Evolutionary conservation across 1,139 yeast species (phyloP).

Genomic region (Suhomyces bokatorum): DNA sequence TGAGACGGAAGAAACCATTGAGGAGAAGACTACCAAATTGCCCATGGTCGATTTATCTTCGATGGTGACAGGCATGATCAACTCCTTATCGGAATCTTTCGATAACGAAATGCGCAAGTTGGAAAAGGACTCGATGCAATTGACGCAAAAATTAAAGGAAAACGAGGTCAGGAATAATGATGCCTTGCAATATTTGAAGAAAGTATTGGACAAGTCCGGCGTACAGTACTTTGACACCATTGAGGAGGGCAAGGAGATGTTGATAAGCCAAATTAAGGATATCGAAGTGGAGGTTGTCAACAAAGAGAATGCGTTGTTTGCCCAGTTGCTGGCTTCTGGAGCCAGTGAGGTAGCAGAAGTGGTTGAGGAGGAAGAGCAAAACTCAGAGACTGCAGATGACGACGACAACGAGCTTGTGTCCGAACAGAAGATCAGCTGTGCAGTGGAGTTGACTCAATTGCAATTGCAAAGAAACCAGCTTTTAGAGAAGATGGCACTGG

Average conservation of each 20-base stretch:
- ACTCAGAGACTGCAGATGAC: constrained; percentile 14
- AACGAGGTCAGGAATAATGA: constrained; percentile 22
- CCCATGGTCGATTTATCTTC: constrained; percentile 37
- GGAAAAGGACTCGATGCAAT: constrained; percentile 21
- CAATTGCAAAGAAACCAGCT: constrained; percentile 53
- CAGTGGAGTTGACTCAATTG: constrained; percentile 49
- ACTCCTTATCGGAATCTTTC: constrained; percentile 47
- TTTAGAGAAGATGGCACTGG: constrained; percentile 38
- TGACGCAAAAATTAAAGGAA: constrained; percentile 22
- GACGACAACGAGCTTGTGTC: constrained; percentile 20
- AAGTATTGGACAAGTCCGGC: constrained; percentile 25
- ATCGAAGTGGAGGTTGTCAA: constrained; percentile 32
- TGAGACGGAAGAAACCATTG: constrained; percentile 8
- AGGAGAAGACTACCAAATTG: constrained; percentile 16
- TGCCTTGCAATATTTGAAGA: constrained; percentile 18
- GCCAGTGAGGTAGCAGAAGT: constrained; percentile 49
- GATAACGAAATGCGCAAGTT: constrained; percentile 25
- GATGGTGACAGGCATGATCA: constrained; percentile 44
- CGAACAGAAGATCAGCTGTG: constrained; percentile 26
- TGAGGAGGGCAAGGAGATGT: constrained; percentile 30
- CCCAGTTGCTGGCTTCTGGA: constrained; percentile 40
- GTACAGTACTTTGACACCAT: constrained; percentile 27
- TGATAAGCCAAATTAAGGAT: constrained; percentile 22
- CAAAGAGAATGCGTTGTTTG: constrained; percentile 36
- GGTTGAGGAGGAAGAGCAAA: constrained; percentile 47